A percentile compares a stretch with the other conserved stretches of the same genome.
phyloP scores from a whole-genome alignment of 495 filamentous ascomycete species.

The Choiromyces venosus region DNA sequence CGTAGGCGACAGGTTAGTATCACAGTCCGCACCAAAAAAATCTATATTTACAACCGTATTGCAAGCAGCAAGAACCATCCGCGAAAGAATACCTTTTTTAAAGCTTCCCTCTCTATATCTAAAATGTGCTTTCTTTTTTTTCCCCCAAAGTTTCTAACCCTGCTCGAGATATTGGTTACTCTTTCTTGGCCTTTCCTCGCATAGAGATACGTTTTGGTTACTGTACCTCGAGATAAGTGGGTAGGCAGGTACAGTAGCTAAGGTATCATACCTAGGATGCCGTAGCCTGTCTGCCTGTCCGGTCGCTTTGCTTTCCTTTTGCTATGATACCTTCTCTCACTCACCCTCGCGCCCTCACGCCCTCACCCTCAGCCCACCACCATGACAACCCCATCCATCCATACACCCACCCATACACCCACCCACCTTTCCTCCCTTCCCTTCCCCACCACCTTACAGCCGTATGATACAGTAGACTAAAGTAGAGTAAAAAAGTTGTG shows the following conservation, averaged over 20 bases:
- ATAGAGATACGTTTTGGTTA: neutral
- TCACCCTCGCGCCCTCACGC: neutral
- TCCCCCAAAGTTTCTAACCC: neutral
- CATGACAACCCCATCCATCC: neutral
- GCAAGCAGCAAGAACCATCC: neutral
- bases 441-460: neutral
- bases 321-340: too few species aligned
- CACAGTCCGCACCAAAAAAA: neutral
- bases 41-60: slow-evolving; percentile 1
- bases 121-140: neutral
- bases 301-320: neutral
- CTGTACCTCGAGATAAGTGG: neutral
- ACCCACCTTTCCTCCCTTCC: neutral
- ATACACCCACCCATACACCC: slow-evolving; percentile 3
- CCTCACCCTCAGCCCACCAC: slow-evolving; percentile 1
- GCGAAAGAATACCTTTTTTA: neutral
- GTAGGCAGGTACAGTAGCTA: neutral
- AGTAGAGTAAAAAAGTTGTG: slow-evolving; percentile 1
- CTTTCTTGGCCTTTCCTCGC: neutral
- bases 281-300: neutral
- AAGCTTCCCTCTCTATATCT: neutral
- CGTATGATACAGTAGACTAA: slow-evolving; percentile 3
- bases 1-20: neutral
- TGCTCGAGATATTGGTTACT: neutral
- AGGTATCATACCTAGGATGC: neutral